Conservation (phyloP, 495 filamentous ascomycete genomes). For the Xeromyces bisporus region DNA sequence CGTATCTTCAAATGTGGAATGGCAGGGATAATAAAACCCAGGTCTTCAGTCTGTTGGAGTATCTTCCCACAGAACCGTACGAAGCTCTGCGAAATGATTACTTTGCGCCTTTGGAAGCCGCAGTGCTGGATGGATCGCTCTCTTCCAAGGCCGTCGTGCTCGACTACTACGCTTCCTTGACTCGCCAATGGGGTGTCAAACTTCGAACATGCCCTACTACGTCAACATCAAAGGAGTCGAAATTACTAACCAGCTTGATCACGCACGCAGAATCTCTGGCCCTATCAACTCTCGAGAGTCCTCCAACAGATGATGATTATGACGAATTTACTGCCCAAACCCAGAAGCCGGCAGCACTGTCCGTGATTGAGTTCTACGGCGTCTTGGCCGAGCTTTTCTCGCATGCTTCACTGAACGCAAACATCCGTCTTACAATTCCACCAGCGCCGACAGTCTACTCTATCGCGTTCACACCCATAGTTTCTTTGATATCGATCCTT, state of each 20-base stretch:
- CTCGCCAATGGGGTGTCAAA: conserved; percentile 47
- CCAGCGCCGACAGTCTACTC: conserved; percentile 52
- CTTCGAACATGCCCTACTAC: conserved; percentile 14
- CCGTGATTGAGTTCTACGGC: conserved; percentile 56
- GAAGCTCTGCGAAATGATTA: conserved; percentile 29
- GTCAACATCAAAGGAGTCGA: conserved; percentile 13
- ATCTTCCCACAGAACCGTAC: conserved; percentile 42
- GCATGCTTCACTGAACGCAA: conserved; percentile 26
- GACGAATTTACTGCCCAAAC: background rate
- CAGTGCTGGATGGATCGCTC: conserved; percentile 33
- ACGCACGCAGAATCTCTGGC: conserved; percentile 44
- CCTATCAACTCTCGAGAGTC: conserved; percentile 41
- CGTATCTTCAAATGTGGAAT: conserved; percentile 51
- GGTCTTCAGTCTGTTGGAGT: conserved; percentile 49
- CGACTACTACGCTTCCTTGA: conserved; percentile 52
- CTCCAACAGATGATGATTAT: conserved; percentile 8
- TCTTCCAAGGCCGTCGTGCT: conserved; percentile 39
- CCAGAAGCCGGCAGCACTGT: conserved; percentile 12
- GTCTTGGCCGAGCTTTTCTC: conserved; percentile 37
- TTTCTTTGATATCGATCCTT: conserved; percentile 50
- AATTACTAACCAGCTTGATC: conserved; percentile 30
- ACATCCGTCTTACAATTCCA: conserved; percentile 48
- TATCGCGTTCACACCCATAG: conserved; percentile 45
- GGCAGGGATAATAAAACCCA: conserved; percentile 40
- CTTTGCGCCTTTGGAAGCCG: conserved; percentile 40